These are phyloP conservation scores for Lecanosticta acicola DNA, from an alignment of 2,329 filamentous ascomycete genomes.

Conservation along the genomic window DNA sequence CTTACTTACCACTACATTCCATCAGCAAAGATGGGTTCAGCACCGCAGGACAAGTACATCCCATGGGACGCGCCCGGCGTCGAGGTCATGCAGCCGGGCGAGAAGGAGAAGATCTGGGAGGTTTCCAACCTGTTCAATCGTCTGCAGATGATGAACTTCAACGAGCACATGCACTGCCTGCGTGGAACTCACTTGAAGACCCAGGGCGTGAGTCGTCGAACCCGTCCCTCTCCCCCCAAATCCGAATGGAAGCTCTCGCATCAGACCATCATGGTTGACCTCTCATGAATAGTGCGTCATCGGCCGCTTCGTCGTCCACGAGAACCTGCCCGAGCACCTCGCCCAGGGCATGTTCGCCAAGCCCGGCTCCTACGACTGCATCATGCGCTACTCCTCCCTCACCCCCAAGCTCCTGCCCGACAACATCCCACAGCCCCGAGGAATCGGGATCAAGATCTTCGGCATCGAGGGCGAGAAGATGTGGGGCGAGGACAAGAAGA, in stretches of 20 bases:
- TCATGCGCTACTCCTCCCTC: conserved; percentile 36
- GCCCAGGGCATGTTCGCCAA: conserved; percentile 35
- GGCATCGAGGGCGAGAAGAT: conserved; percentile 34
- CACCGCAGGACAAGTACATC: conserved; percentile 16
- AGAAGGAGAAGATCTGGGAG: conserved; percentile 34
- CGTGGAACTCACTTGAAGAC: conserved; percentile 37
- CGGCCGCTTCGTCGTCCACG: conserved; percentile 30
- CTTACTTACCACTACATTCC: neutral
- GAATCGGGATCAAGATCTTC: conserved; percentile 35
- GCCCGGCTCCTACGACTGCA: conserved; percentile 32
- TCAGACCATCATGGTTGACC: neutral
- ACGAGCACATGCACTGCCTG: conserved; percentile 35
- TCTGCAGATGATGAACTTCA: conserved; percentile 39
- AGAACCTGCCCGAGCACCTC: conserved; percentile 32
- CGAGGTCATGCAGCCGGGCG: conserved; percentile 27
- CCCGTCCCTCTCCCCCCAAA: no score
- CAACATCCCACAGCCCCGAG: conserved; percentile 33
- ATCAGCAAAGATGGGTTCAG: conserved; percentile 10
- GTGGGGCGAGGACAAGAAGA: conserved; percentile 33
- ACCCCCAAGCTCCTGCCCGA: conserved; percentile 35
- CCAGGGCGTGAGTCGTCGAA: conserved; percentile 22
- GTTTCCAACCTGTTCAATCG: conserved; percentile 36
- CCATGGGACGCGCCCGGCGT: conserved; percentile 33
- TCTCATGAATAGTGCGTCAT: conserved; percentile 27
- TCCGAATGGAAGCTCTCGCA: no score